Evolutionary conservation across 495 filamentous ascomycete species (phyloP).

Genomic region (Pyrenula massariospora): DNA sequence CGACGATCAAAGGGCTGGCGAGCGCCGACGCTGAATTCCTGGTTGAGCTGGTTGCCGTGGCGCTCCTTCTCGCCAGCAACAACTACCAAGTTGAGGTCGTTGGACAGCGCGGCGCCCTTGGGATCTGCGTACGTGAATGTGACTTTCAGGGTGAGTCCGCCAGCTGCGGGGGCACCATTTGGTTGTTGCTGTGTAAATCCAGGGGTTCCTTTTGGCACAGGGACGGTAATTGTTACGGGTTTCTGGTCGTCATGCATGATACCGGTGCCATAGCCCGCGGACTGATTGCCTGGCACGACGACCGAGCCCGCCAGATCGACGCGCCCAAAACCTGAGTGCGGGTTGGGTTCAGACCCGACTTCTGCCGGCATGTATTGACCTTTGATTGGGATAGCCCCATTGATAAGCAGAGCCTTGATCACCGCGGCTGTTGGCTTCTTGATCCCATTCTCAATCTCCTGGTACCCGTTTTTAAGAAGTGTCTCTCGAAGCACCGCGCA

Average conservation of each 20-base stretch:
- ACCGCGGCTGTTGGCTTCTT: constrained; percentile 6
- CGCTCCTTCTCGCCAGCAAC: background rate
- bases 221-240: background rate
- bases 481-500: constrained; percentile 2
- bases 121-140: constrained; percentile 6
- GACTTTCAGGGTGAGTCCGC: constrained; percentile 2
- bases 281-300: background rate
- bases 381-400: constrained; percentile 5
- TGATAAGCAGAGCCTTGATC: constrained; percentile 11
- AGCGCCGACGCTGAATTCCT: background rate
- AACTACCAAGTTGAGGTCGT: constrained; percentile 5
- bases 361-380: constrained; percentile 5
- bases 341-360: background rate
- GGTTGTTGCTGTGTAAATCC: background rate
- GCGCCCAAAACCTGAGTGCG: constrained; percentile 5
- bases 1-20: constrained; percentile 2
- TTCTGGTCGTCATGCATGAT: background rate
- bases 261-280: background rate
- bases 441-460: background rate
- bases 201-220: background rate
- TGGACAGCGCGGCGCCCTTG: constrained; percentile 2
- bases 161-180: background rate
- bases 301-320: constrained; percentile 5
- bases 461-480: background rate
- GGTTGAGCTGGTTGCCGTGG: constrained; percentile 3